Percentiles rank a stretch among this genome's conserved stretches.
Evolutionary conservation across 495 filamentous ascomycete genomes (phyloP).

Genomic region (Xylaria curta): DNA sequence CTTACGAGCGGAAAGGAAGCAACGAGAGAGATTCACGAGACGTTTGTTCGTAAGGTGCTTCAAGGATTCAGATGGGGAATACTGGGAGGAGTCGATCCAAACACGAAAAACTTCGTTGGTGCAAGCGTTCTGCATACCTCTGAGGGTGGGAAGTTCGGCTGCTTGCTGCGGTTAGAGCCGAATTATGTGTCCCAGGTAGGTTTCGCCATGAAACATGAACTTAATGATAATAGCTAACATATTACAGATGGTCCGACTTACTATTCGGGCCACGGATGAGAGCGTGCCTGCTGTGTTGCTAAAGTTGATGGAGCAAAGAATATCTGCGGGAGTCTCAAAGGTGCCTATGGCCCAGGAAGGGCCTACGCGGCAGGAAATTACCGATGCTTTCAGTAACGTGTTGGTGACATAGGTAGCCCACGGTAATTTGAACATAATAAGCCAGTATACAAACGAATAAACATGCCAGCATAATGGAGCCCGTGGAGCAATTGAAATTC

Average conservation of each 20-base stretch:
- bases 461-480: constrained; percentile 2
- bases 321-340: constrained; percentile 61
- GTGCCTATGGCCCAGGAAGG: constrained; percentile 39
- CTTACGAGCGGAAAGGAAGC: constrained; percentile 57
- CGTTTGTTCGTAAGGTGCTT: constrained; percentile 70
- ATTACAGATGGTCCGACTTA: constrained; percentile 88
- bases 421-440: constrained; percentile 23
- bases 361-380: constrained; percentile 51
- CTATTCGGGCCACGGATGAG: constrained; percentile 93
- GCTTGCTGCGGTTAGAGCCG: constrained; percentile 90
- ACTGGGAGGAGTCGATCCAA: constrained; percentile 84
- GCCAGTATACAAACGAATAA: constrained; percentile 13
- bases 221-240: constrained; percentile 35
- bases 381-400: constrained; percentile 55
- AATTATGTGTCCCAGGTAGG: constrained; percentile 87
- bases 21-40: constrained; percentile 58
- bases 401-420: constrained; percentile 50
- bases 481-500: background rate
- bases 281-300: constrained; percentile 78
- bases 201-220: background rate
- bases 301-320: constrained; percentile 83
- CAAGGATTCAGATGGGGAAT: constrained; percentile 89
- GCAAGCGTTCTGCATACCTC: constrained; percentile 88
- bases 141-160: constrained; percentile 88
- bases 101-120: constrained; percentile 89